Percentiles rank a stretch among this genome's conserved stretches.
phyloP scores from a whole-genome alignment of 768 basidiomycete species.

The Amanita jacksonii region DNA sequence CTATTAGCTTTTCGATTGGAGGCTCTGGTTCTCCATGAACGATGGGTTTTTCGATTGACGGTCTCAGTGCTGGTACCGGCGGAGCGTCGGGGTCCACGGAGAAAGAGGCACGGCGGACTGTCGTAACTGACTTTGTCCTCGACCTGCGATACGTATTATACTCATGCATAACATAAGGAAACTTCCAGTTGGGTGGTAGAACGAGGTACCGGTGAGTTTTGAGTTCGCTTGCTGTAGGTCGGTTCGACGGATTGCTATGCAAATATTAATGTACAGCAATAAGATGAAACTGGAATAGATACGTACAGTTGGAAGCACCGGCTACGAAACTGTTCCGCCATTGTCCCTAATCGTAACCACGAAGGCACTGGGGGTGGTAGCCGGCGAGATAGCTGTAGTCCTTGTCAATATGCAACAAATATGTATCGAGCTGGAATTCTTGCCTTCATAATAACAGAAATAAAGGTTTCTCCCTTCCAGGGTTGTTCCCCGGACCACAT shows the following conservation, averaged over 20 bases:
- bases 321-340: slow-evolving; percentile 63
- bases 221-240: slow-evolving; percentile 59
- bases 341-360: slow-evolving; percentile 47
- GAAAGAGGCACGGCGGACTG: not conserved
- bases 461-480: slow-evolving; percentile 66
- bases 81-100: not conserved
- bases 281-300: not conserved
- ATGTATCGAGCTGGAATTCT: slow-evolving; percentile 10
- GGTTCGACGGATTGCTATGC: slow-evolving; percentile 54
- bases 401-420: not conserved
- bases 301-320: slow-evolving; percentile 71
- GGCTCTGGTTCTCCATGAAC: not conserved
- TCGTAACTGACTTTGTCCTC: not conserved
- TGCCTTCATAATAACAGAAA: slow-evolving; percentile 80
- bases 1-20: slow-evolving; percentile 7
- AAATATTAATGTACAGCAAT: not conserved
- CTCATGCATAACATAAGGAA: slow-evolving; percentile 11
- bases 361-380: slow-evolving; percentile 70
- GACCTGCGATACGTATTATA: not conserved
- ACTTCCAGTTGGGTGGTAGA: slow-evolving; percentile 45
- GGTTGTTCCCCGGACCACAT: slow-evolving; percentile 94
- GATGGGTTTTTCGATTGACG: too few species aligned
- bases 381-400: slow-evolving; percentile 50
- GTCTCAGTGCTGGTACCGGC: not conserved
- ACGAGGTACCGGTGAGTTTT: slow-evolving; percentile 54